A percentile compares a stretch with the other conserved stretches of the same genome.
These are phyloP conservation scores for Rhizomucor miehei DNA, from an alignment of 371 early-diverging fungal genomes.

Conservation along the genomic window DNA sequence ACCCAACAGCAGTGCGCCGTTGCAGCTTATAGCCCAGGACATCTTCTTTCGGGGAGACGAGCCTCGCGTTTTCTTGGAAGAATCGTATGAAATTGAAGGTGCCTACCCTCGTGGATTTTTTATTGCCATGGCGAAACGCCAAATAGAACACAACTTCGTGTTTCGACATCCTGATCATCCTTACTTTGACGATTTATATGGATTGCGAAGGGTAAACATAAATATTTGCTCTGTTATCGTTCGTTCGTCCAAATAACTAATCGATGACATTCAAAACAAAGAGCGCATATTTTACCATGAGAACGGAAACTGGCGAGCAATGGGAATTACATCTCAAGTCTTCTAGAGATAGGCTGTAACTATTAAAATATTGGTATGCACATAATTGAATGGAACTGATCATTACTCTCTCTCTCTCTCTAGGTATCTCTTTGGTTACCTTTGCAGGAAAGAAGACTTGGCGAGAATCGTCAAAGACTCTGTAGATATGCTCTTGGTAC, in stretches of 20 bases:
- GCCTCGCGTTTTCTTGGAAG: slow-evolving; percentile 51
- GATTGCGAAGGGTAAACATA: slow-evolving; percentile 36
- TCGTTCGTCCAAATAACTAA: too few relatives aligned
- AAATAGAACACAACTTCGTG: slow-evolving; percentile 57
- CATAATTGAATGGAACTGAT: background rate
- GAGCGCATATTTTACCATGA: slow-evolving; percentile 53
- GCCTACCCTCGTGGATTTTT: slow-evolving; percentile 65
- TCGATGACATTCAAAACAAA: too few relatives aligned
- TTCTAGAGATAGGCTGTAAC: slow-evolving; percentile 59
- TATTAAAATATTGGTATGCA: background rate
- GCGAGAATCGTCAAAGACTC: slow-evolving; percentile 49
- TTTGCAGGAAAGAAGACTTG: slow-evolving; percentile 59
- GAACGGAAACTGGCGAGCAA: slow-evolving; percentile 46
- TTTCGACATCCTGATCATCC: slow-evolving; percentile 61
- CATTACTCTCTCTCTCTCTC: background rate
- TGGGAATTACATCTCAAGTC: slow-evolving; percentile 78
- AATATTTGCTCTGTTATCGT: too few relatives aligned
- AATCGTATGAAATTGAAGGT: slow-evolving; percentile 50
- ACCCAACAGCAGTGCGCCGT: slow-evolving; percentile 1
- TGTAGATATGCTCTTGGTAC: slow-evolving; percentile 34
- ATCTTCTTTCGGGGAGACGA: slow-evolving; percentile 32
- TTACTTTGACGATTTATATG: slow-evolving; percentile 49
- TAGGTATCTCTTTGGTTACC: slow-evolving; percentile 64
- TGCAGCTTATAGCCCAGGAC: slow-evolving; percentile 25
- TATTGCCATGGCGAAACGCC: slow-evolving; percentile 53